Percentiles rank a stretch among this genome's conserved stretches.
Evolutionary conservation across 2,329 filamentous ascomycete genomes (phyloP).

Genomic region (Colletotrichum tropicale): DNA sequence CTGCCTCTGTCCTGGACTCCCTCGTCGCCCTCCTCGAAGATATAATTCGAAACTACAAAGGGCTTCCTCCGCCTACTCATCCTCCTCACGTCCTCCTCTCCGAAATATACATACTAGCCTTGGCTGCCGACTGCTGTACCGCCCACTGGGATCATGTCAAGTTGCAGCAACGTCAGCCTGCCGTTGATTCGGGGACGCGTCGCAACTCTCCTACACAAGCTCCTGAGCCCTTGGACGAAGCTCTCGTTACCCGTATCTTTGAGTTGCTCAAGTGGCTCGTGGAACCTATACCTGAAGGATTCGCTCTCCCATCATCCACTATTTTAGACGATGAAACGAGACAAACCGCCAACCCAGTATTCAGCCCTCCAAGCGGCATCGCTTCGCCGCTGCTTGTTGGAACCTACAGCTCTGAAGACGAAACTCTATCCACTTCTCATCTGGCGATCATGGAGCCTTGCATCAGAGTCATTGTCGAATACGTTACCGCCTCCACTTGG

Average conservation of each 20-base stretch:
- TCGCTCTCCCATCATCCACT: constrained; percentile 58
- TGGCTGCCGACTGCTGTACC: constrained; percentile 69
- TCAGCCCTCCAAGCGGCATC: not conserved
- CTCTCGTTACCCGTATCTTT: constrained; percentile 59
- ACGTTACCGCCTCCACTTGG: constrained; percentile 70
- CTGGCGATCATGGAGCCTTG: constrained; percentile 56
- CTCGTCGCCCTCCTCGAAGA: constrained; percentile 64
- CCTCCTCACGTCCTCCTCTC: constrained; percentile 66
- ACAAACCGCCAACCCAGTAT: constrained; percentile 22
- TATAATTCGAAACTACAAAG: constrained; percentile 58
- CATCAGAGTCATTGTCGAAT: constrained; percentile 64
- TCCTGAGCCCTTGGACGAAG: constrained; percentile 50
- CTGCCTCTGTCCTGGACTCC: constrained; percentile 59
- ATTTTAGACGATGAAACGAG: constrained; percentile 58
- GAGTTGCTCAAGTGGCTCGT: constrained; percentile 62
- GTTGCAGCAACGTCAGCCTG: constrained; percentile 17
- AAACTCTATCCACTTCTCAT: constrained; percentile 32
- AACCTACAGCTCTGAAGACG: constrained; percentile 35
- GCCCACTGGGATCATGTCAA: constrained; percentile 60
- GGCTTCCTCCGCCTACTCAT: constrained; percentile 47
- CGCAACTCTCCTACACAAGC: constrained; percentile 17
- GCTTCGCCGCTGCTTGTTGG: constrained; percentile 29
- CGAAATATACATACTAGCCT: constrained; percentile 66
- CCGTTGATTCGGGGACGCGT: constrained; percentile 20
- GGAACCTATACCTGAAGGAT: constrained; percentile 62